Conservation (phyloP, 2,329 filamentous ascomycete genomes). For the Coniochaeta prunicola region DNA sequence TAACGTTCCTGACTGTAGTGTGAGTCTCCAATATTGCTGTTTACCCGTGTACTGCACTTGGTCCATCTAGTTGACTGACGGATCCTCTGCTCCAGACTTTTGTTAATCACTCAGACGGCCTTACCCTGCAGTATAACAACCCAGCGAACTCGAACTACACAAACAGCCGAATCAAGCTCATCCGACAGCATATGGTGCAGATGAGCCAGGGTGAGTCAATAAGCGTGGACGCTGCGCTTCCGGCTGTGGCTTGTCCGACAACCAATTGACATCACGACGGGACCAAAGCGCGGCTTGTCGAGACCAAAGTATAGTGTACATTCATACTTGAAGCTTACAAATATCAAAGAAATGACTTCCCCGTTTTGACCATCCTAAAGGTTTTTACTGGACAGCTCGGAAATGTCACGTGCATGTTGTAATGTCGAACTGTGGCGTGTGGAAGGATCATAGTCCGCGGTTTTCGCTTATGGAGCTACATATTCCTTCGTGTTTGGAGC, state of each 20-base stretch:
- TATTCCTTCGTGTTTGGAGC: too few relatives aligned
- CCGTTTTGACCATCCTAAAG: too few relatives aligned
- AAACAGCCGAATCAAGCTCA: slow-evolving; percentile 30
- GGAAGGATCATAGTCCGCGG: too few relatives aligned
- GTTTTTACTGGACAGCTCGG: too few relatives aligned
- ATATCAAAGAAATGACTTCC: too few relatives aligned
- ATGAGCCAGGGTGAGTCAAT: slow-evolving; percentile 28
- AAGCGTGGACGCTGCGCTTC: slow-evolving; percentile 23
- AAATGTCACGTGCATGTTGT: too few relatives aligned
- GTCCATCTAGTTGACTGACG: not conserved
- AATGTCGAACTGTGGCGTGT: too few relatives aligned
- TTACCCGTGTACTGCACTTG: not conserved
- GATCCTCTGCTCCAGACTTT: slow-evolving; percentile 20
- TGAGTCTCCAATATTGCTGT: slow-evolving; percentile 13
- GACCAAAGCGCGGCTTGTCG: not conserved
- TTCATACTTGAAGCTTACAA: not conserved
- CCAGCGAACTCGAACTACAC: slow-evolving; percentile 29
- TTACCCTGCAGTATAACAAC: slow-evolving; percentile 36
- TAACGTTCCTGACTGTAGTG: slow-evolving; percentile 34
- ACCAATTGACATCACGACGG: not conserved
- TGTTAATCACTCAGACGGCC: slow-evolving; percentile 37
- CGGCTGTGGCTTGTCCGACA: slow-evolving; percentile 30
- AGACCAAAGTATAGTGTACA: not conserved
- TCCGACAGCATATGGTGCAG: slow-evolving; percentile 34
- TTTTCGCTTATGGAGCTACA: too few relatives aligned